Evolutionary conservation across 257 asterid species (phyloP).

Genomic region (Osmanthus fragrans): DNA sequence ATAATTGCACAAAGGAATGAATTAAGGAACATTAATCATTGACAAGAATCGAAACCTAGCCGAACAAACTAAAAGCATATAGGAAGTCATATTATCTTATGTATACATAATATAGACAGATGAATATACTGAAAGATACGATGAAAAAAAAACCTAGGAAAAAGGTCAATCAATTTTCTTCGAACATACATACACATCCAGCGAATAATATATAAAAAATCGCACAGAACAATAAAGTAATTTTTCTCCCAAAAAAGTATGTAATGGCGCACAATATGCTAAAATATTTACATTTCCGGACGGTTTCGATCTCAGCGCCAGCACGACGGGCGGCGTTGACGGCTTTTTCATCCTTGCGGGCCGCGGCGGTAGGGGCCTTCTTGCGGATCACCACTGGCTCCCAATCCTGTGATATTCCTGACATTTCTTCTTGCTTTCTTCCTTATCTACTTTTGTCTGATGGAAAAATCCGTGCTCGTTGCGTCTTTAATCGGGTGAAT

Average conservation of each 20-base stretch:
- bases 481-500: not conserved
- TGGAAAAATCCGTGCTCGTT: not conserved
- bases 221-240: not conserved
- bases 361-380: conserved; percentile 92
- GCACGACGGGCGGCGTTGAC: conserved; percentile 97
- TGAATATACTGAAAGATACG: not conserved
- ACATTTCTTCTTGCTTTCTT: conserved; percentile 42
- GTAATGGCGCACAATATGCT: not conserved
- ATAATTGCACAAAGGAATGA: not conserved
- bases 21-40: not conserved
- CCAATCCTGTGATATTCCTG: conserved; percentile 83
- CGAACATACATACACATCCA: not conserved
- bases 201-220: not conserved
- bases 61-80: not conserved
- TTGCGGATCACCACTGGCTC: conserved; percentile 89
- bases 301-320: conserved; percentile 94
- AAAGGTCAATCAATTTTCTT: not conserved
- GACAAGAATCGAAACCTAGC: not conserved
- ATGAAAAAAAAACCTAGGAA: not conserved
- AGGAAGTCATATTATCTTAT: not conserved
- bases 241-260: not conserved
- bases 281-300: conserved; percentile 53
- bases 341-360: conserved; percentile 90
- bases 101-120: not conserved
- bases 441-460: not conserved